These are phyloP conservation scores for Pterocarpus macrocarpus DNA, from an alignment of 306 rosid species.

Conservation along the genomic window DNA sequence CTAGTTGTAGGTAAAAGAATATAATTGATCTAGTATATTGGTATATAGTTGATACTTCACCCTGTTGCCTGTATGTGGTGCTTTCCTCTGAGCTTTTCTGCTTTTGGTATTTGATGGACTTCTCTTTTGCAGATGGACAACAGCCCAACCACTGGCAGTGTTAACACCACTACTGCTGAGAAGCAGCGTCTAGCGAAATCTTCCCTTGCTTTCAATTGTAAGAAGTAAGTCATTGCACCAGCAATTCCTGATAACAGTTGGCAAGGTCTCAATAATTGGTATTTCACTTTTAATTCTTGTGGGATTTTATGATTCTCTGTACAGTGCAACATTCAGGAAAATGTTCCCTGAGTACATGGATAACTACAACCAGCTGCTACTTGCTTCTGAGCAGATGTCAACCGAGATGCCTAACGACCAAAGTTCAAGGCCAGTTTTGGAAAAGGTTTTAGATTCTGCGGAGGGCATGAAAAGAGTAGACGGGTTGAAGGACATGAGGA, in stretches of 20 bases:
- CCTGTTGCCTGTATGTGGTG: slow-evolving; percentile 15
- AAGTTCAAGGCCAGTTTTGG: slow-evolving; percentile 56
- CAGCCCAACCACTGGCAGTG: slow-evolving; percentile 98
- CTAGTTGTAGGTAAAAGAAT: neutral
- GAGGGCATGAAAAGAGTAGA: slow-evolving; percentile 60
- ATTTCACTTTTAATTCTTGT: slow-evolving; percentile 37
- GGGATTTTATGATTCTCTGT: slow-evolving; percentile 34
- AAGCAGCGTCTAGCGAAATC: slow-evolving; percentile 91
- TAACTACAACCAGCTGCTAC: slow-evolving; percentile 71
- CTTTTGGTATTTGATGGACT: slow-evolving; percentile 17
- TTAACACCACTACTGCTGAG: slow-evolving; percentile 79
- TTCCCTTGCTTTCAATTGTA: slow-evolving; percentile 89
- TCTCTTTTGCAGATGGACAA: slow-evolving; percentile 82
- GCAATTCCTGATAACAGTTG: slow-evolving; percentile 22
- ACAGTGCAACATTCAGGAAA: slow-evolving; percentile 85
- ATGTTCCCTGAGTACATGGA: slow-evolving; percentile 95
- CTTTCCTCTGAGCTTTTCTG: slow-evolving; percentile 10
- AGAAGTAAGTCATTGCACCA: slow-evolving; percentile 69
- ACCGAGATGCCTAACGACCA: slow-evolving; percentile 53
- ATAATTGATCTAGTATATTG: neutral
- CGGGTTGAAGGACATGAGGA: slow-evolving; percentile 53
- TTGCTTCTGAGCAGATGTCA: slow-evolving; percentile 58
- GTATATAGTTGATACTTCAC: slow-evolving; percentile 1
- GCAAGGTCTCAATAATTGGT: slow-evolving; percentile 18
- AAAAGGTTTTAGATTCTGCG: slow-evolving; percentile 51